Base-by-base conservation (phyloP, 2,329 filamentous ascomycete genomes). In the Colletotrichum eleusines region DNA sequence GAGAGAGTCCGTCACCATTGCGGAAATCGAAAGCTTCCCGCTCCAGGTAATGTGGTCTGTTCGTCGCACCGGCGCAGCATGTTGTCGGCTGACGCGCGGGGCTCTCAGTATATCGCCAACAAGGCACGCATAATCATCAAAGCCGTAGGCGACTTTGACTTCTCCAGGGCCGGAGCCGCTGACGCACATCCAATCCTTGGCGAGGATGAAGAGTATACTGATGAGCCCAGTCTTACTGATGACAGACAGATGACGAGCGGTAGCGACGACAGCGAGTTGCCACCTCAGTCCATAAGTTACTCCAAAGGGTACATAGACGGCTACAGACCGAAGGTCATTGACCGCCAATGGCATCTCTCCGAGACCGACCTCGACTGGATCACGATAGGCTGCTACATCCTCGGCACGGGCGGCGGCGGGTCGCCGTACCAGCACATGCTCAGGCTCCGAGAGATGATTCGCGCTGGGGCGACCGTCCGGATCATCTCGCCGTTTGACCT, bases 81-180 rank as follows among this genome's bases (percentile, higher is more conserved):
- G 35, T 11, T 3, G 18, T 9, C n/a, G 44, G 7, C 71, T 79
- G 35, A 75, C 63, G 9, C 23, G 31, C 3, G 14, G 7, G 12
- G 2, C 2, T 8, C 23, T 18, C 23, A 86, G 83, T 87, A 87
- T 61, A 81, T 87, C 58, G 81, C 81, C 2, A 82, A 87, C 81
- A 90, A 84, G 79, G 86, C 79, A 50, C 85, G 79, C 65, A 89
- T 85, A 80, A 87, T 90, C 18, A 85, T 90, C 16, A 82, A 87
- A 61, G 88, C 89, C 2, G 88, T 86, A 0, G 89, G 89, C 11
- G 86, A 89, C 57, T 87, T 88, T 63, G 86, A 88, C 73, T 83
- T 84, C 7, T 48, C 58, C 14, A 23, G 42, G 40, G 3, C 20
- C 20, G 12, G 28, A 6, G 12, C 26, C 18, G 18, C 40, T 5